Evolutionary conservation across 164 flowering plant genomes (phyloP).

Genomic region (Vitis rupestris): DNA sequence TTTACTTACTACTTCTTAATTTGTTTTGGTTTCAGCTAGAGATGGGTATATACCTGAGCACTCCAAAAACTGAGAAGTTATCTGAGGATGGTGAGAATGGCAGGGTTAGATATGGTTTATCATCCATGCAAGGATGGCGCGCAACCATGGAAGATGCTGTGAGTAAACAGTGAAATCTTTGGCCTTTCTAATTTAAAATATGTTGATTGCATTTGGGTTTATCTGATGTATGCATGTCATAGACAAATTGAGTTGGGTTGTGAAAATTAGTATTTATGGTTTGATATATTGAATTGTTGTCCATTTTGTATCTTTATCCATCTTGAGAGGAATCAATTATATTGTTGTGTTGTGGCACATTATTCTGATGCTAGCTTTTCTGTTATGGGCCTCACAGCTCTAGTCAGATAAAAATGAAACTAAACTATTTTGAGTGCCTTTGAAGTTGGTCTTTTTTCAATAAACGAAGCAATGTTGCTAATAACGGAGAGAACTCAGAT

Average conservation of each 20-base stretch:
- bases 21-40: constrained; percentile 8
- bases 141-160: constrained; percentile 80
- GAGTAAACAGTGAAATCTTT: constrained; percentile 17
- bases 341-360: no score
- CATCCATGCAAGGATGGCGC: constrained; percentile 83
- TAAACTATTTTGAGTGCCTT: no score
- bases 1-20: not conserved
- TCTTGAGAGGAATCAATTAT: no score
- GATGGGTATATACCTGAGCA: constrained; percentile 65
- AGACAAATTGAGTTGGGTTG: not conserved
- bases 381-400: no score
- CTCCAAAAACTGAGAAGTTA: constrained; percentile 55
- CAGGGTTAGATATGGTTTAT: constrained; percentile 55
- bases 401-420: no score
- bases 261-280: not conserved
- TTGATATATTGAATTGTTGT: no score
- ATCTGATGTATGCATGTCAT: not conserved
- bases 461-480: not conserved
- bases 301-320: no score
- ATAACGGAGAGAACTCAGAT: no score
- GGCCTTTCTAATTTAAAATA: not conserved
- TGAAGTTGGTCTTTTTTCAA: not conserved
- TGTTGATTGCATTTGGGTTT: not conserved
- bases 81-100: constrained; percentile 63
- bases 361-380: no score